Conservation (phyloP, 2,329 filamentous ascomycete species). For the Penicillium digitatum region DNA sequence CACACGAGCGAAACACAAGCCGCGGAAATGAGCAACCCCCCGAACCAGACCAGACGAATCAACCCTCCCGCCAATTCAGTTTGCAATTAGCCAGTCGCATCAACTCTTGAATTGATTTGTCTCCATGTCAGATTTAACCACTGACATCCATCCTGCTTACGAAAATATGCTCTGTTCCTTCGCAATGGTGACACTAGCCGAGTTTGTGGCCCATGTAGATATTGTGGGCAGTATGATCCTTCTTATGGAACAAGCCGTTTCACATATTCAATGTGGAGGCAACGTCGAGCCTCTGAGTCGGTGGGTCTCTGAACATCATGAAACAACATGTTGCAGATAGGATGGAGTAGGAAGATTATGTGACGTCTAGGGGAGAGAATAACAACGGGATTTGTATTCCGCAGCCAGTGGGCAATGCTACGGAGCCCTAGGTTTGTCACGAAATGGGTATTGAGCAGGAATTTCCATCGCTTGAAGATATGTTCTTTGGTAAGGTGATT, state of each 20-base stretch:
- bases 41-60: neutral
- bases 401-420: neutral
- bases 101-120: neutral
- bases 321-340: conserved; percentile 8
- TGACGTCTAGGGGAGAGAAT: neutral
- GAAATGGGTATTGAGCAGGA: conserved; percentile 12
- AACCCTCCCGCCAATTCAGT: neutral
- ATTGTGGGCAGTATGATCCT: neutral
- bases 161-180: neutral
- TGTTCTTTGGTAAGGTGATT: conserved; percentile 14
- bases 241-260: conserved; percentile 2
- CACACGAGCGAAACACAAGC: neutral
- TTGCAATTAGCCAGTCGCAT: neutral
- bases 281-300: conserved; percentile 17
- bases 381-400: neutral
- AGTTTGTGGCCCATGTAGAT: neutral
- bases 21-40: neutral
- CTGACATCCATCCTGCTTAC: neutral
- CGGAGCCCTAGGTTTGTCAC: conserved; percentile 4
- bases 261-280: conserved; percentile 17
- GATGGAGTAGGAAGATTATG: neutral
- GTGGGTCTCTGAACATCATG: conserved; percentile 18
- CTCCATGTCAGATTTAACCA: neutral
- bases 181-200: neutral
- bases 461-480: conserved; percentile 17